Base-by-base conservation (phyloP, 2,329 filamentous ascomycete genomes). In the Beauveria varroae region DNA sequence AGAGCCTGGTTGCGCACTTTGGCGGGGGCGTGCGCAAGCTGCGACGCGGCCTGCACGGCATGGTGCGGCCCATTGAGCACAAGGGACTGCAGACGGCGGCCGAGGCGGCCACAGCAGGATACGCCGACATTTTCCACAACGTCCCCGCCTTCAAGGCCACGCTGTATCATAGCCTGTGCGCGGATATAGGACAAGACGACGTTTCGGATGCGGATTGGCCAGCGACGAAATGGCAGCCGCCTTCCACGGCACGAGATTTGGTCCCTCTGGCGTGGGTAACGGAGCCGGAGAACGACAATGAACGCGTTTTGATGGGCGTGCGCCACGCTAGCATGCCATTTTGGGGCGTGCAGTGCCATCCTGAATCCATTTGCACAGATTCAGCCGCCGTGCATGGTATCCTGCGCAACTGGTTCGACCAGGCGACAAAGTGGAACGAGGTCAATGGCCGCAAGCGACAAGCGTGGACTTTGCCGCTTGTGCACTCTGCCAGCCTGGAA, bases 261-360 rank as follows among this genome's bases (percentile, higher is more conserved):
- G 68, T 82, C 34, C 82, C 87, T 9, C 73, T 90, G 62, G 86
- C 87, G 0, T 90, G 87, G 86, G 76, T 83, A 2, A 76, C 79
- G 40, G 79, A 82, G 65, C 70, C 73, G 6, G 69, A 73, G 1
- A 68, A 70, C 12, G 67, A 65, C 10, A 66, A 68, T 9, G 81
- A 84, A 68, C 75, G 81, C 47, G 80, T 92, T 3, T 73, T 95
- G n/a, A 96, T 96, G 90, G 90, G 83, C 0, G 85, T 87, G 18
- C 84, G 80, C 64, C 91, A 96, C 71, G 74, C 71, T 20, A 69
- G 65, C 1, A 87, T 85, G 65, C 92, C 93, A 0, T 89, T 93
- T 65, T 96, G 89, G 87, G 93, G 89, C 0, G 80, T 96, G 20
- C 93, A 96, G 70, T 96, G 95, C 68, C 92, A 96, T 69, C 92